Percentiles rank a stretch among this genome's conserved stretches.
Conservation (phyloP, 805 yeast species). For the Candida cerambycidarum region DNA sequence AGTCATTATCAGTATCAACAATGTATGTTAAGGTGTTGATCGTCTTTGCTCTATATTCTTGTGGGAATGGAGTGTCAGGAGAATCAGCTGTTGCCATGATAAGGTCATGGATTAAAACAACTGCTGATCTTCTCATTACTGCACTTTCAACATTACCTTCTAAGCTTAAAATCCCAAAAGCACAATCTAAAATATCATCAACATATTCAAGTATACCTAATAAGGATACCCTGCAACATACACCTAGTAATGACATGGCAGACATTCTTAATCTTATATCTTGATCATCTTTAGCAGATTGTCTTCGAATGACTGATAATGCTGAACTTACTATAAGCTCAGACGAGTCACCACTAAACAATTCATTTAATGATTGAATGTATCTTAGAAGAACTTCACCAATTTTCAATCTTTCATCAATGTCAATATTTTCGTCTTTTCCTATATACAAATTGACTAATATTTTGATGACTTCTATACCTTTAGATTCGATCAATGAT, state of each 20-base stretch:
- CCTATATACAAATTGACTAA: constrained; percentile 39
- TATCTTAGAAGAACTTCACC: constrained; percentile 79
- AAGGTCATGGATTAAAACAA: constrained; percentile 65
- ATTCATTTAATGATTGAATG: constrained; percentile 48
- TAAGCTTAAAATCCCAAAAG: constrained; percentile 68
- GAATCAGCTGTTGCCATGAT: constrained; percentile 46
- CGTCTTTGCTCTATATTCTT: constrained; percentile 44
- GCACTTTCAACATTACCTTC: constrained; percentile 48
- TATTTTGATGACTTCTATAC: constrained; percentile 32
- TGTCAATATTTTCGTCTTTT: constrained; percentile 23
- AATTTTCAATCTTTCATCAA: constrained; percentile 72
- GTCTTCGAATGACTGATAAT: constrained; percentile 37
- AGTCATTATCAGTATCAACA: constrained; percentile 51
- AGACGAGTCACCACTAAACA: constrained; percentile 48
- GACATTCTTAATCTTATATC: constrained; percentile 79
- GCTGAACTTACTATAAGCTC: constrained; percentile 44
- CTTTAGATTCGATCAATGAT: constrained; percentile 50
- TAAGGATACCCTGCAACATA: constrained; percentile 60
- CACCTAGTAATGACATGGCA: constrained; percentile 81
- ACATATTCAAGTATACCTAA: constrained; percentile 49
- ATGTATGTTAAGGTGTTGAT: constrained; percentile 44
- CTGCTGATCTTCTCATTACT: constrained; percentile 71
- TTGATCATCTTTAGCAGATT: constrained; percentile 21
- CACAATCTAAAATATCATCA: constrained; percentile 67
- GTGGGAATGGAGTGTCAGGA: constrained; percentile 51